Evolutionary conservation across 495 filamentous ascomycete species (phyloP).

Genomic region (Xylaria flabelliformis): DNA sequence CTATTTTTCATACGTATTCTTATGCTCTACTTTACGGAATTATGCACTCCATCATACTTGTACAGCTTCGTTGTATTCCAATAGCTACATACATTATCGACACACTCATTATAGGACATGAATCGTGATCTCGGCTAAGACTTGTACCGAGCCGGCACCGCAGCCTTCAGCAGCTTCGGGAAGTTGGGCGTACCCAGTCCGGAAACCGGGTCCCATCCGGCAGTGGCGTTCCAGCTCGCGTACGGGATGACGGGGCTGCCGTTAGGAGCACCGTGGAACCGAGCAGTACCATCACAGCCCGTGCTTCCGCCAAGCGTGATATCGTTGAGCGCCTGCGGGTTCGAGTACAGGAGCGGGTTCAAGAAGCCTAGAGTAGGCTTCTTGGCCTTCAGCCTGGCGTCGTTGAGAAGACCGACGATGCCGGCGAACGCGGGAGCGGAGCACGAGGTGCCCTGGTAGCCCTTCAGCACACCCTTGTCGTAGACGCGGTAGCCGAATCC

Average conservation of each 20-base stretch:
- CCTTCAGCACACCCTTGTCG: slow-evolving; percentile 20
- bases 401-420: slow-evolving; percentile 65
- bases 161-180: slow-evolving; percentile 46
- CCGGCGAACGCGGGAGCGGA: slow-evolving; percentile 39
- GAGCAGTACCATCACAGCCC: slow-evolving; percentile 60
- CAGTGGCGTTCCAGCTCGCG: slow-evolving; percentile 40
- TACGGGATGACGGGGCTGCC: slow-evolving; percentile 34
- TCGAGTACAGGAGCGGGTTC: slow-evolving; percentile 63
- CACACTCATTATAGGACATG: background rate
- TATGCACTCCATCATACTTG: background rate
- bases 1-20: background rate
- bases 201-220: slow-evolving; percentile 65
- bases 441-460: slow-evolving; percentile 44
- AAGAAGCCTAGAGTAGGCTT: slow-evolving; percentile 64
- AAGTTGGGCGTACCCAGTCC: slow-evolving; percentile 64
- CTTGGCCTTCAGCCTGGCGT: slow-evolving; percentile 57
- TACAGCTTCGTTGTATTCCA: background rate
- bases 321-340: slow-evolving; percentile 64
- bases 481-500: slow-evolving; percentile 57
- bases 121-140: background rate
- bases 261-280: slow-evolving; percentile 50
- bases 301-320: slow-evolving; percentile 62
- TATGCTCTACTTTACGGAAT: background rate
- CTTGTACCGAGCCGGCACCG: slow-evolving; percentile 7
- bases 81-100: slow-evolving; percentile 15